phyloP scores from a whole-genome alignment of 176 grass and related monocot genomes.

The Oryza nivara region DNA sequence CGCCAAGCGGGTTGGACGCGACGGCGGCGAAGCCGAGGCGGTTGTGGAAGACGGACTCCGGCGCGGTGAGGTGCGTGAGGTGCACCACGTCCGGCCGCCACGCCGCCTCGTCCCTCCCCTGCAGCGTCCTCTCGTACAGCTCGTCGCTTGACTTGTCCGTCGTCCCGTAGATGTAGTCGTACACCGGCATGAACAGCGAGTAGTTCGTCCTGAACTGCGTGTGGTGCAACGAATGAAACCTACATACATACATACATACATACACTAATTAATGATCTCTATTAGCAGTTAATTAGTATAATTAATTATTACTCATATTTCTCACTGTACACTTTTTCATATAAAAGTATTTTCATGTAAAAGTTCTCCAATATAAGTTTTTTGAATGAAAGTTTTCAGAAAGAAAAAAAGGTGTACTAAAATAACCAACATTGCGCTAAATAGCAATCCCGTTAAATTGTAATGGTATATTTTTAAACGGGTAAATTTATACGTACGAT shows the following conservation, averaged over 20 bases:
- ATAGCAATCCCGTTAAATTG: too few relatives aligned
- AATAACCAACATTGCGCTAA: too few relatives aligned
- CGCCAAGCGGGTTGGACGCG: conserved; percentile 42
- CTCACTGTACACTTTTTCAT: too few relatives aligned
- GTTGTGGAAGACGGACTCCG: conserved; percentile 50
- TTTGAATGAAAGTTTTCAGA: too few relatives aligned
- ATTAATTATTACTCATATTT: too few relatives aligned
- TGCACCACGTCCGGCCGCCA: conserved; percentile 61
- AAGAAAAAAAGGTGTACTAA: too few relatives aligned
- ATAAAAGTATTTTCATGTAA: too few relatives aligned
- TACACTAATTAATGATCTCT: too few relatives aligned
- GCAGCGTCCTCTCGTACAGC: conserved; percentile 53
- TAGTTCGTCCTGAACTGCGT: conserved; percentile 80
- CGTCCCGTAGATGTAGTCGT: conserved; percentile 71
- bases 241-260: background rate
- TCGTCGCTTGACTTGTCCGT: conserved; percentile 64
- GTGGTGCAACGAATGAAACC: conserved; percentile 81
- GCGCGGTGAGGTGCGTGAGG: conserved; percentile 69
- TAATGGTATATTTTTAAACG: too few relatives aligned
- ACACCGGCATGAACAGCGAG: conserved; percentile 79
- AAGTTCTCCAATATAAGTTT: too few relatives aligned
- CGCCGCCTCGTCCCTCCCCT: conserved; percentile 7
- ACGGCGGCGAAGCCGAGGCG: conserved; percentile 57
- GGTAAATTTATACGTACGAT: conserved; percentile 30
- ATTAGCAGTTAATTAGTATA: too few relatives aligned